phyloP scores from a whole-genome alignment of 306 rosid species.

The Sphenostylis stenocarpa region DNA sequence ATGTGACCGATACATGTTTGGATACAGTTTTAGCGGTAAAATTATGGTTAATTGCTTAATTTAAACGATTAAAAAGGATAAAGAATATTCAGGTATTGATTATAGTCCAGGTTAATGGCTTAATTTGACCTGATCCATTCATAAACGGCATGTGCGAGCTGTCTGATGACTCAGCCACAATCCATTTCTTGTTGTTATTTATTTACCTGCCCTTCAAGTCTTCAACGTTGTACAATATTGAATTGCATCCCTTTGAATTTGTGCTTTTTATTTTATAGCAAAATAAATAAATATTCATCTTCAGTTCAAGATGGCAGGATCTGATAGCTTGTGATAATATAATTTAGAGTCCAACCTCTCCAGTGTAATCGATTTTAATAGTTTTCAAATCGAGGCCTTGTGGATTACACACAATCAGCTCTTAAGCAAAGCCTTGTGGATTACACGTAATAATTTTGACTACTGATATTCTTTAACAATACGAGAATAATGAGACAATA shows the following conservation, averaged over 20 bases:
- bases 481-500: not conserved
- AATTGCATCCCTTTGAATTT: not conserved
- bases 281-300: not conserved
- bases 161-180: slow-evolving; percentile 23
- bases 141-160: not conserved
- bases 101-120: not conserved
- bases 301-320: not conserved
- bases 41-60: too few species aligned
- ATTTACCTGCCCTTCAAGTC: not conserved
- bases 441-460: not conserved
- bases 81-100: not conserved
- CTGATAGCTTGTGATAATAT: not conserved
- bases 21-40: not conserved
- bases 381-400: not conserved
- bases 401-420: too few species aligned
- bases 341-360: not conserved
- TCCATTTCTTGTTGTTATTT: not conserved
- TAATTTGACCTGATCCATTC: slow-evolving; percentile 13
- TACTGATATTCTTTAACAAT: not conserved
- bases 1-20: not conserved
- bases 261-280: not conserved
- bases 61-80: not conserved
- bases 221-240: not conserved
- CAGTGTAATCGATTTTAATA: not conserved
- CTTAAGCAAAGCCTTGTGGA: not conserved